A percentile compares a stretch with the other conserved stretches of the same genome.
phyloP scores from a whole-genome alignment of 2,329 filamentous ascomycete species.

The Fusarium robinianum region DNA sequence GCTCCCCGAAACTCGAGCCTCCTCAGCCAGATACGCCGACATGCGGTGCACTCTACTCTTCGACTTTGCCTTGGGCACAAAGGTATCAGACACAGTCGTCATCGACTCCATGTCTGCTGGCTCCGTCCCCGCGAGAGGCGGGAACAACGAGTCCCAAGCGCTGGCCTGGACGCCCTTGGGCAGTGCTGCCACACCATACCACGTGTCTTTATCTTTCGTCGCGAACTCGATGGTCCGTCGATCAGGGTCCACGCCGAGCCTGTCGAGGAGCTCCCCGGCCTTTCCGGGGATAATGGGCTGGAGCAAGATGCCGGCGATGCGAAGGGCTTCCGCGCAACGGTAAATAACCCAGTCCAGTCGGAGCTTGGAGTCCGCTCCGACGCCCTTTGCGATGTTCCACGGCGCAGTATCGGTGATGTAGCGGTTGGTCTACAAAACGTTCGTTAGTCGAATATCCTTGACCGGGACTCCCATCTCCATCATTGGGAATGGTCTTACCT shows the following conservation, averaged over 20 bases:
- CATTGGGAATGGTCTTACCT: conserved; percentile 50
- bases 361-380: conserved; percentile 40
- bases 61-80: conserved; percentile 20
- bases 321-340: conserved; percentile 73
- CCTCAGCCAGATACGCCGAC: conserved; percentile 36
- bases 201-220: conserved; percentile 63
- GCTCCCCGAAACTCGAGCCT: conserved; percentile 32
- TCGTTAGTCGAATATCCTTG: not conserved
- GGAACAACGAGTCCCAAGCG: conserved; percentile 55
- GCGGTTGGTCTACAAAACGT: conserved; percentile 44
- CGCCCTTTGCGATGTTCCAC: conserved; percentile 62
- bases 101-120: conserved; percentile 31
- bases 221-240: conserved; percentile 68
- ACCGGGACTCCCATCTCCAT: not conserved
- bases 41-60: conserved; percentile 38
- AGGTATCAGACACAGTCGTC: conserved; percentile 18
- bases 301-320: conserved; percentile 80
- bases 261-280: conserved; percentile 71
- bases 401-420: conserved; percentile 65
- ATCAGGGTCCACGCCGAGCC: conserved; percentile 69
- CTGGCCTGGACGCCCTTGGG: conserved; percentile 21
- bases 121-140: conserved; percentile 44
- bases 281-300: conserved; percentile 91
- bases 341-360: conserved; percentile 67
- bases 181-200: conserved; percentile 62